These are phyloP conservation scores for Carex littledalei DNA, from an alignment of 176 grass and related monocot species.

Conservation along the genomic window DNA sequence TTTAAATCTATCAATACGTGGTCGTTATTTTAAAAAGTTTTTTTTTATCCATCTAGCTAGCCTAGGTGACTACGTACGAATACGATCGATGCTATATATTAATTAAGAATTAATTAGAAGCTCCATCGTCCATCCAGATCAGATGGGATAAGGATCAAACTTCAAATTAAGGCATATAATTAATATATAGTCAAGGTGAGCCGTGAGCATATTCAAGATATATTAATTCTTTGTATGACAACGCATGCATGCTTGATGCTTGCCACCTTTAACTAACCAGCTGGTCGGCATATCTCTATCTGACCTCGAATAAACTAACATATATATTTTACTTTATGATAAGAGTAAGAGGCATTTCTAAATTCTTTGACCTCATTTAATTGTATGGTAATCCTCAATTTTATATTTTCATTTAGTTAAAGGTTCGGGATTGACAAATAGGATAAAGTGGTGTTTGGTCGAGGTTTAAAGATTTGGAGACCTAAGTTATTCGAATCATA, in stretches of 20 bases:
- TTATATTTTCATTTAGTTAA: too few species aligned
- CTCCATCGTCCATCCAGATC: accelerated
- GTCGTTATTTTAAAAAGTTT: neutral
- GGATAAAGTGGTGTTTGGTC: too few species aligned
- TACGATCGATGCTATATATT: too few species aligned
- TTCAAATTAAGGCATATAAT: too few species aligned
- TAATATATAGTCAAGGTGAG: too few species aligned
- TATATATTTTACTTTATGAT: too few species aligned
- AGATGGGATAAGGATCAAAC: neutral
- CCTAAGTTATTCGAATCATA: too few species aligned
- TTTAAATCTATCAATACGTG: neutral
- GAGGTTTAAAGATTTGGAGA: too few species aligned
- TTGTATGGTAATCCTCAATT: neutral
- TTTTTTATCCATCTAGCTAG: neutral
- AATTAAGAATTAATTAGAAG: neutral
- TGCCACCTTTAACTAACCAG: neutral
- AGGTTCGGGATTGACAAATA: too few species aligned
- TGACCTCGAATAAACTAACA: too few species aligned
- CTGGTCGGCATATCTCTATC: neutral
- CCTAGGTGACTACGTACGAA: neutral
- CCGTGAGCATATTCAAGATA: neutral
- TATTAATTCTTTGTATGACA: neutral
- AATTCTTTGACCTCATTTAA: neutral
- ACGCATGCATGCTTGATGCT: neutral
- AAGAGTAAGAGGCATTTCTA: neutral